These are phyloP conservation scores for Pseudogymnoascus sp. DNA, from an alignment of 2,329 filamentous ascomycete genomes.

Conservation along the genomic window DNA sequence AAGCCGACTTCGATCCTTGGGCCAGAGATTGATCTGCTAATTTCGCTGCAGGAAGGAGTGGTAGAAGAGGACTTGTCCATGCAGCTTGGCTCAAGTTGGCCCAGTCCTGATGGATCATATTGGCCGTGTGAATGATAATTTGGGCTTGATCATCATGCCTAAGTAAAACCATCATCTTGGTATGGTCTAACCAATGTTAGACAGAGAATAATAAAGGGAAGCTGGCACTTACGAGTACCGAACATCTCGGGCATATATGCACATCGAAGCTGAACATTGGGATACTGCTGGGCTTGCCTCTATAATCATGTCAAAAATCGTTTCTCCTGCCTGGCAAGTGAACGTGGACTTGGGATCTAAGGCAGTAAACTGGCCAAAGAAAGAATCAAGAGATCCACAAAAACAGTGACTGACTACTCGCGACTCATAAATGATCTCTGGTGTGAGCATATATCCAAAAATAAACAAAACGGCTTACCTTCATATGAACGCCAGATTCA, in stretches of 20 bases:
- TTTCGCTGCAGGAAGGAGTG: slow-evolving; percentile 31
- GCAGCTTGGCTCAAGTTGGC: slow-evolving; percentile 77
- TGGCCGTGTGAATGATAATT: slow-evolving; percentile 79
- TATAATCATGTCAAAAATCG: slow-evolving; percentile 26
- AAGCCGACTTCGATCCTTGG: slow-evolving; percentile 12
- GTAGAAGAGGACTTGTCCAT: slow-evolving; percentile 68
- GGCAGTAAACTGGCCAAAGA: neutral
- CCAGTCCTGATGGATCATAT: slow-evolving; percentile 87
- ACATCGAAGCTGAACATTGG: slow-evolving; percentile 61
- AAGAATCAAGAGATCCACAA: neutral
- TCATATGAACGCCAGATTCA: slow-evolving; percentile 46
- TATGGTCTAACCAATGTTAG: slow-evolving; percentile 27
- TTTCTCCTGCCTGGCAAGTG: neutral
- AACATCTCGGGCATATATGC: slow-evolving; percentile 78
- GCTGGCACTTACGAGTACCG: slow-evolving; percentile 64
- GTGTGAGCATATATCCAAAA: neutral
- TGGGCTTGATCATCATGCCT: slow-evolving; percentile 69
- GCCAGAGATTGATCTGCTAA: neutral
- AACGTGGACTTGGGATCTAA: neutral
- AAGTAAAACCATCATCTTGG: slow-evolving; percentile 81
- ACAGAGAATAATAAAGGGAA: neutral
- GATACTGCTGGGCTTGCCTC: slow-evolving; percentile 51
- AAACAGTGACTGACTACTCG: neutral
- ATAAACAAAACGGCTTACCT: slow-evolving; percentile 7
- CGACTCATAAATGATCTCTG: neutral